Evolutionary conservation across 2,329 filamentous ascomycete species (phyloP).

Genomic region (Huntiella savannae): DNA sequence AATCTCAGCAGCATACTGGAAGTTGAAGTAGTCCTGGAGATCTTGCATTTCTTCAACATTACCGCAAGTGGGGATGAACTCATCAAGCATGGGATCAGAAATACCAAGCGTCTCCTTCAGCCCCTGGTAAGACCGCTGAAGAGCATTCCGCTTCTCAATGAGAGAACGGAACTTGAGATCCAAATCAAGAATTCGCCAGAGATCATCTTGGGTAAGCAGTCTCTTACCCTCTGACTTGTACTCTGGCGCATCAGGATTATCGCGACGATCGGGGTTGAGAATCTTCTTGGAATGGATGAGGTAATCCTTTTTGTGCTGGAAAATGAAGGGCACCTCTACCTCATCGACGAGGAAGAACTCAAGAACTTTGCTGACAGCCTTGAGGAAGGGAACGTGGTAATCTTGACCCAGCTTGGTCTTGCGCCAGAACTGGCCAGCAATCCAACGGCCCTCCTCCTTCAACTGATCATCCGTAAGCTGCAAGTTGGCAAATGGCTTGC

Average conservation of each 20-base stretch:
- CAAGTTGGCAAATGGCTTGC: conserved; percentile 70
- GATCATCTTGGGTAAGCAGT: conserved; percentile 73
- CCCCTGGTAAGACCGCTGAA: conserved; percentile 62
- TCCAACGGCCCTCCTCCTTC: conserved; percentile 80
- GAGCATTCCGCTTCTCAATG: conserved; percentile 72
- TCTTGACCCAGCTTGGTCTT: conserved; percentile 61
- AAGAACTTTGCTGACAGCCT: conserved; percentile 75
- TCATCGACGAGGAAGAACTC: conserved; percentile 91
- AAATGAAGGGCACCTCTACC: conserved; percentile 91
- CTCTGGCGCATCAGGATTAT: conserved; percentile 52
- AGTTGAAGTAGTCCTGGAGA: conserved; percentile 88
- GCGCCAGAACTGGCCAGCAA: conserved; percentile 72
- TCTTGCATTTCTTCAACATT: conserved; percentile 95
- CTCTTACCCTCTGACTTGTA: conserved; percentile 67
- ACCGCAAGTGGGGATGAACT: conserved; percentile 59
- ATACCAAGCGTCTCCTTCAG: conserved; percentile 43
- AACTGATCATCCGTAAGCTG: conserved; percentile 69
- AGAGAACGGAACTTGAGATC: conserved; percentile 91
- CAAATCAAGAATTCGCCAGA: conserved; percentile 88
- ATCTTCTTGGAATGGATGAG: conserved; percentile 72
- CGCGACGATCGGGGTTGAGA: conserved; percentile 35
- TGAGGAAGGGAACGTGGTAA: conserved; percentile 65
- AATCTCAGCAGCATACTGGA: conserved; percentile 70
- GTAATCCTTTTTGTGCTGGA: conserved; percentile 95
- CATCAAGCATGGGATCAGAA: conserved; percentile 57